phyloP scores from a whole-genome alignment of 805 yeast species.

The Myxozyma geophila region DNA sequence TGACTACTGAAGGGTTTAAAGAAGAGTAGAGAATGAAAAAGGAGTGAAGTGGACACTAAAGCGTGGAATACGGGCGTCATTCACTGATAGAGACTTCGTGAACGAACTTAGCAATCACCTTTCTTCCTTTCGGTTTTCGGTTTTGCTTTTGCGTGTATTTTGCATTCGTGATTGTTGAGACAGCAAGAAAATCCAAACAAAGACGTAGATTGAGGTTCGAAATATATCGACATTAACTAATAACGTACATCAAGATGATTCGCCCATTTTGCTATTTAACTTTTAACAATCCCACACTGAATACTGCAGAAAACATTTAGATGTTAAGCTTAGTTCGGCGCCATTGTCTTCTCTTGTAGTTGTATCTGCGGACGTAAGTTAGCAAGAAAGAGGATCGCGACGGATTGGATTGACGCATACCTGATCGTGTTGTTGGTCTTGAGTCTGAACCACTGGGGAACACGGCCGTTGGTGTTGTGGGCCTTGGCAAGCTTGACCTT shows the following conservation, averaged over 20 bases:
- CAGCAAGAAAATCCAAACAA: not conserved
- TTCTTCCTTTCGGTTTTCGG: too few relatives aligned
- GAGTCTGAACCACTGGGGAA: slow-evolving; percentile 99
- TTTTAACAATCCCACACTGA: not conserved
- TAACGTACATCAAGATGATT: slow-evolving; percentile 4
- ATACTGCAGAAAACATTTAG: slow-evolving; percentile 52
- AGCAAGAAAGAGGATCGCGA: not conserved
- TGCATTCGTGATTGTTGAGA: not conserved
- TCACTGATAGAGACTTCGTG: too few relatives aligned
- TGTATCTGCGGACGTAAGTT: slow-evolving; percentile 60
- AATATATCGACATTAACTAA: not conserved
- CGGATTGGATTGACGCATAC: slow-evolving; percentile 33
- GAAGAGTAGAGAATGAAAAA: too few relatives aligned
- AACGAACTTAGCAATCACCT: too few relatives aligned
- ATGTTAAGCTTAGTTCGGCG: slow-evolving; percentile 98
- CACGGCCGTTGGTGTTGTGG: slow-evolving; percentile 98
- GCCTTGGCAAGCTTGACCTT: slow-evolving; percentile 99
- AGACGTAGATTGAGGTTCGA: not conserved
- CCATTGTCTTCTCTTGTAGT: slow-evolving; percentile 99
- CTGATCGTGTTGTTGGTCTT: slow-evolving; percentile 95
- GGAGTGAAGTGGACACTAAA: too few relatives aligned
- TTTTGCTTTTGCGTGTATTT: too few relatives aligned
- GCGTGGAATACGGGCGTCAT: too few relatives aligned
- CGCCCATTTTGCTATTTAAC: not conserved
- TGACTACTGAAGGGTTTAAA: too few relatives aligned